phyloP scores from a whole-genome alignment of 805 yeast genomes.

The Naumovozyma castellii region DNA sequence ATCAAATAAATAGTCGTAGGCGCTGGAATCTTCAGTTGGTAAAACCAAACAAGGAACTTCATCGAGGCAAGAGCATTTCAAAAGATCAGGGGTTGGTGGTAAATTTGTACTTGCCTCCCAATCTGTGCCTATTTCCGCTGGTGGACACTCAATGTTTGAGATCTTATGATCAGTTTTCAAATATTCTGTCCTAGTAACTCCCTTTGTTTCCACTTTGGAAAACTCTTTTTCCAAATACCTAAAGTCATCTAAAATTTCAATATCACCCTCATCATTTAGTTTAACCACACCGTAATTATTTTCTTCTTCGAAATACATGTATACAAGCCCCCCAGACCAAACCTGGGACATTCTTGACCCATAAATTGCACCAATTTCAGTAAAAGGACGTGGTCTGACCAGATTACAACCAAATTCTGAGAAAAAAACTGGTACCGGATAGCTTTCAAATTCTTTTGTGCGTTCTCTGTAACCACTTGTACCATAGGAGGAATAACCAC shows the following conservation, averaged over 20 bases:
- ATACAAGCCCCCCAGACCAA: constrained; percentile 83
- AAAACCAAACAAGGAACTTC: constrained; percentile 48
- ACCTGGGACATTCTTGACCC: constrained; percentile 60
- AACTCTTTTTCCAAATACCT: constrained; percentile 46
- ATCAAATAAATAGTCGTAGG: constrained; percentile 50
- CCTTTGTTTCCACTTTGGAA: constrained; percentile 38
- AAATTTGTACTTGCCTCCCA: constrained; percentile 56
- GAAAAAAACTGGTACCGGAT: constrained; percentile 66
- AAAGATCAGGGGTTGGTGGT: constrained; percentile 61
- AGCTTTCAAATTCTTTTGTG: constrained; percentile 51
- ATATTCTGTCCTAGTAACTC: constrained; percentile 27
- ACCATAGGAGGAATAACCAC: constrained; percentile 55
- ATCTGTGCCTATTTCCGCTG: constrained; percentile 7
- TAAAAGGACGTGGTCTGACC: constrained; percentile 58
- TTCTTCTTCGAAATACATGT: constrained; percentile 73
- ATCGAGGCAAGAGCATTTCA: constrained; percentile 53
- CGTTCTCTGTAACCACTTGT: constrained; percentile 58
- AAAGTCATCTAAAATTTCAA: constrained; percentile 52
- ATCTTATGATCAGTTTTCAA: constrained; percentile 13
- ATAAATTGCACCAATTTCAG: constrained; percentile 59
- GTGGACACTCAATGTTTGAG: background rate
- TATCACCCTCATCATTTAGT: constrained; percentile 34
- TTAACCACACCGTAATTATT: constrained; percentile 66
- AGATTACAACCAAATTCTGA: constrained; percentile 75
- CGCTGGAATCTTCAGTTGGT: constrained; percentile 36